Evolutionary conservation across 2,329 filamentous ascomycete genomes (phyloP).

Genomic region (Orbilia blumenaviensis): DNA sequence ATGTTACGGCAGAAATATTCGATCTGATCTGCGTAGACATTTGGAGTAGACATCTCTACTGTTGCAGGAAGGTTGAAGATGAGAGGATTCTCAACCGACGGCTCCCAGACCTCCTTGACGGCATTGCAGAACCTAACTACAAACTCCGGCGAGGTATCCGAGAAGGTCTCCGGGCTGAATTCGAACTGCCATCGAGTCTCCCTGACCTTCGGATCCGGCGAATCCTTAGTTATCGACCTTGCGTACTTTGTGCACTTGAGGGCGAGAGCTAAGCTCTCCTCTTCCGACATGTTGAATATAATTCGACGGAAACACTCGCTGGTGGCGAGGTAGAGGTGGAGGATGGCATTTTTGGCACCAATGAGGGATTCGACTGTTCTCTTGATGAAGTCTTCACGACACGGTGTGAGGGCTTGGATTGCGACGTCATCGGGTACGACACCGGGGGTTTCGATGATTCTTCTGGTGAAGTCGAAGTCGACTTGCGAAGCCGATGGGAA

Average conservation of each 20-base stretch:
- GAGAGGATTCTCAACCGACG: slow-evolving; percentile 78
- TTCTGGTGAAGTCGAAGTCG: slow-evolving; percentile 93
- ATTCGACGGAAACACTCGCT: slow-evolving; percentile 94
- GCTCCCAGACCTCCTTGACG: slow-evolving; percentile 92
- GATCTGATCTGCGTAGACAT: slow-evolving; percentile 94
- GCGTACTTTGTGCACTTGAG: slow-evolving; percentile 87
- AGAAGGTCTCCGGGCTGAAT: slow-evolving; percentile 89
- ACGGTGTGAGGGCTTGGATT: slow-evolving; percentile 91
- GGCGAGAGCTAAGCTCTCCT: slow-evolving; percentile 81
- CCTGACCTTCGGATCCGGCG: slow-evolving; percentile 65
- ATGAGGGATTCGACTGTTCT: slow-evolving; percentile 87
- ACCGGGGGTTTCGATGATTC: slow-evolving; percentile 83
- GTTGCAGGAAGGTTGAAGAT: slow-evolving; percentile 98
- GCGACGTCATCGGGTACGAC: slow-evolving; percentile 87
- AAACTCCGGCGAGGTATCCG: slow-evolving; percentile 85
- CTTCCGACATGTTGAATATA: slow-evolving; percentile 86
- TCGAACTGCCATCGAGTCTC: slow-evolving; percentile 78
- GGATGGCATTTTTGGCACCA: slow-evolving; percentile 89
- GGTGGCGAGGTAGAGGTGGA: slow-evolving; percentile 95
- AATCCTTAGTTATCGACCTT: slow-evolving; percentile 85
- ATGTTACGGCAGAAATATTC: slow-evolving; percentile 94
- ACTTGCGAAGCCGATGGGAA: slow-evolving; percentile 94
- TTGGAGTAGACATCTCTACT: slow-evolving; percentile 92
- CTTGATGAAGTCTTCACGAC: slow-evolving; percentile 87
- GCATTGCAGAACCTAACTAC: slow-evolving; percentile 85